Base-by-base conservation (phyloP, 2,329 filamentous ascomycete species). In the Basipetospora chlamydospora region DNA sequence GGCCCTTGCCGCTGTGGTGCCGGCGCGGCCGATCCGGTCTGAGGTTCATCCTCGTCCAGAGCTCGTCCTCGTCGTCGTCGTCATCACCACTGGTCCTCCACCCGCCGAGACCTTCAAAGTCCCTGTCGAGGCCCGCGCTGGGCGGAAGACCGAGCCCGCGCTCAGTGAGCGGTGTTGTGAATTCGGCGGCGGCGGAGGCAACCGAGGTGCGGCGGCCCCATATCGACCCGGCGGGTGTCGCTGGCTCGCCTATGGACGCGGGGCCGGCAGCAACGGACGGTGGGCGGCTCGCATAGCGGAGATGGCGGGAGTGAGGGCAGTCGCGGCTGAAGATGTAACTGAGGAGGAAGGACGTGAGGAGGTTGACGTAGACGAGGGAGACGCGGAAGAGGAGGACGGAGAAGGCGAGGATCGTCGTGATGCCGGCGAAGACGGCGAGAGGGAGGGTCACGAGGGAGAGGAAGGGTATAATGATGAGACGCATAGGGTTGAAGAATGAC, bases 391-490 rank as follows among this genome's bases (percentile, higher is more conserved):
- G 64, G 33, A 82, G 65, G 25, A 78, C 61, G 26, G 67, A 60
- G 43, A 77, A 70, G 26, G 77, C 73, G 33, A 80, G 45, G 4
- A 63, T 65, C 38, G 76, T 74, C 22, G 77, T 81, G 43, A 80
- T 56, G 43, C 65, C 67, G 36, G 77, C 77, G 38, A 75, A 67
- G 34, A 80, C 49, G 45, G 72, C 64, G 37, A 81, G 63, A 7
- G 77, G 77, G 10, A 80, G 56, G 16, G 74, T 75, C 47, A 77
- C 60, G 43, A 78, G 43, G 47, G 73, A 63, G 44, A 80, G 59
- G 47, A 78, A 64, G n/a, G 75, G 74, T 35, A 78, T 61, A 36
- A 75, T 57, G 33, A 80, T 52, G 44, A 61, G 57, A 49, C 73
- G 66, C 41, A 70, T 52, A 17, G 70, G 67, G 35, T 65, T 72